Base-by-base conservation (phyloP, 805 yeast species). In the Clavispora carvajalis region DNA sequence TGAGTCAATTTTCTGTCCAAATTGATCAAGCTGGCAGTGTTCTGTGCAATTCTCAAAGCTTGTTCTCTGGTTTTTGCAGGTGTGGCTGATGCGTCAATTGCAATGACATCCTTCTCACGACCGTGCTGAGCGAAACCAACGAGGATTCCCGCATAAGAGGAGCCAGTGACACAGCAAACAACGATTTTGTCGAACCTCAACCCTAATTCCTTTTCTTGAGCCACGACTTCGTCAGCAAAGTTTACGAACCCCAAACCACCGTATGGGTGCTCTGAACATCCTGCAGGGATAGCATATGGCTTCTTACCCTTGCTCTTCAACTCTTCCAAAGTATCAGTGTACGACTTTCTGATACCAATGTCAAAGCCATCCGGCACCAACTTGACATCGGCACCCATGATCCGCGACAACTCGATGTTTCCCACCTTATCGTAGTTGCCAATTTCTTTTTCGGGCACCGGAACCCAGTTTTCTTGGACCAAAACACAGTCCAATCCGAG, bases 241-340 rank as follows among this genome's bases (percentile, higher is more conserved):
- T 37, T 37, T 7, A 37, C 40, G 16, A 37, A 37, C 2, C 40
- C 40, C 31, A 37, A 33, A 7, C 40, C 40, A 7, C 40, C 40
- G 36, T 31, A 37, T 2, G 40, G 40, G 25, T 37, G 40, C 36
- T 37, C 40, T 5, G 40, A 37, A 15, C 40, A 37, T 3, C 40
- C 40, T 13, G 40, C 40, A 31, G 40, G 40, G 19, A 37, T 37
- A 26, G 40, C 40, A 12, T 37, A 37, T 2, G 40, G 40, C 40
- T 37, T 37, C 33, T 37, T 37, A 22, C 40, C 40, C 36, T 37
- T 30, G 33, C n/a, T 22, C 36, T 37, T 23, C 36, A 37, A 31
- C 36, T 37, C 40, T 9, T 22, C 21, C 33, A 37, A 19, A 4
- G 40, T 37, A 12, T 37, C 36, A 7, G 21, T 22, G 40, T 37